phyloP scores from a whole-genome alignment of 2,329 filamentous ascomycete species.

The Apiospora hydei region DNA sequence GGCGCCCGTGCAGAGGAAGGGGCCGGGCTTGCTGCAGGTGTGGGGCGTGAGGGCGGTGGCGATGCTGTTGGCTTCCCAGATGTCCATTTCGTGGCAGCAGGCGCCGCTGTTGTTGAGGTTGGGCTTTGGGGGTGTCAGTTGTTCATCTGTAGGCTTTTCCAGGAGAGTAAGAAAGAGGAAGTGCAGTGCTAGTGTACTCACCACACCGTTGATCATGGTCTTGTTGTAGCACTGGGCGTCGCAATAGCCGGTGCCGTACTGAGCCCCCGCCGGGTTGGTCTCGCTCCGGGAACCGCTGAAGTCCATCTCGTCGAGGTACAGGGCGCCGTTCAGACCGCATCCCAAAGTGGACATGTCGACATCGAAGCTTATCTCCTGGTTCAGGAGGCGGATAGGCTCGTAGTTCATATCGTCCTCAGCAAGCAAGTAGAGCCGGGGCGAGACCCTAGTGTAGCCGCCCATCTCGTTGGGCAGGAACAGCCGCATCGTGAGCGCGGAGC shows the following conservation, averaged over 20 bases:
- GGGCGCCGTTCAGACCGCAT: slow-evolving; percentile 71
- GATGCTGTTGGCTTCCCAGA: slow-evolving; percentile 70
- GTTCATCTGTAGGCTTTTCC: fast-evolving
- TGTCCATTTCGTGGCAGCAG: slow-evolving; percentile 67
- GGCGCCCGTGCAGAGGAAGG: slow-evolving; percentile 17
- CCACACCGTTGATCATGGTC: slow-evolving; percentile 59
- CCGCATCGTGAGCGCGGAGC: slow-evolving; percentile 45
- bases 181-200: background rate
- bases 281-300: slow-evolving; percentile 63
- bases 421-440: slow-evolving; percentile 64
- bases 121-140: background rate
- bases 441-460: slow-evolving; percentile 47
- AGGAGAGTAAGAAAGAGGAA: too few relatives aligned
- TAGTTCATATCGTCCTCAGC: slow-evolving; percentile 58
- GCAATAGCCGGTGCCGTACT: slow-evolving; percentile 64
- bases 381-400: slow-evolving; percentile 62
- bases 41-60: slow-evolving; percentile 70
- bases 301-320: slow-evolving; percentile 72
- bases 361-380: slow-evolving; percentile 70
- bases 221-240: slow-evolving; percentile 58
- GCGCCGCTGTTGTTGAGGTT: slow-evolving; percentile 45
- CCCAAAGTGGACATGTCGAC: slow-evolving; percentile 69
- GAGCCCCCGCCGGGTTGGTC: slow-evolving; percentile 52
- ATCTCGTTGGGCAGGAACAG: slow-evolving; percentile 56
- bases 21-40: slow-evolving; percentile 59